phyloP scores from a whole-genome alignment of 768 basidiomycete species.

The Daedaleopsis sinensis region DNA sequence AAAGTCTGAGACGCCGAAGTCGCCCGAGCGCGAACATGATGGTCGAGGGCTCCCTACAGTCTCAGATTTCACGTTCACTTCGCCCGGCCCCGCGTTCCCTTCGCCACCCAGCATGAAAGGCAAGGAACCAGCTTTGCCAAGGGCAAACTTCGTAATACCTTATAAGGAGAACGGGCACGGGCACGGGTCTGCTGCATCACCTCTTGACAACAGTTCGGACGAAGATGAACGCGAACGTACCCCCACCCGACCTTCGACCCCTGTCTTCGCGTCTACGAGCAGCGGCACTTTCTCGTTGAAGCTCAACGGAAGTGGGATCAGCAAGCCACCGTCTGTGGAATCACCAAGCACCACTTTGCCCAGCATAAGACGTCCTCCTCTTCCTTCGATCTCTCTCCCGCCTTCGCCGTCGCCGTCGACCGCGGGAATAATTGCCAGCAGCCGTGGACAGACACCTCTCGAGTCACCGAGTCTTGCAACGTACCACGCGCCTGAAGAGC shows the following conservation, averaged over 20 bases:
- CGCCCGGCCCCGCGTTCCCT: conserved; percentile 1
- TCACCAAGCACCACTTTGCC: background rate
- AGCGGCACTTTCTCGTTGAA: background rate
- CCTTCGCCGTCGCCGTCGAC: conserved; percentile 11
- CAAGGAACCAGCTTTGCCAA: background rate
- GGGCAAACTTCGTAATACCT: background rate
- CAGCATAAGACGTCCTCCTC: conserved; percentile 24
- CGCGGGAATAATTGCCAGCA: conserved; percentile 6
- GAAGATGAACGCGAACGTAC: conserved; percentile 14
- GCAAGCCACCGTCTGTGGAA: background rate
- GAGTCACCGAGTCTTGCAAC: conserved; percentile 40
- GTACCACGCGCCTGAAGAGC: conserved; percentile 43
- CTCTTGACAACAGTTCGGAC: conserved; percentile 1
- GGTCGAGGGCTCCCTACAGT: conserved; percentile 5
- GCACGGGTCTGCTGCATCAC: background rate
- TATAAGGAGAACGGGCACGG: background rate
- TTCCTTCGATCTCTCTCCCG: conserved; percentile 22
- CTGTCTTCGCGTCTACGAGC: background rate
- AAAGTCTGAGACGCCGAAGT: background rate
- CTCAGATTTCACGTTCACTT: conserved; percentile 15
- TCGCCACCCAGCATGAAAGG: background rate
- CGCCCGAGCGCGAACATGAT: conserved; percentile 1
- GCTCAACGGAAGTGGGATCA: background rate
- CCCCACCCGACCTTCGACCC: conserved; percentile 2
- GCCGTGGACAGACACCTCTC: conserved; percentile 30